A percentile compares a stretch with the other conserved stretches of the same genome.
These are phyloP conservation scores for Daldinia grandis DNA, from an alignment of 495 filamentous ascomycete genomes.

Conservation along the genomic window DNA sequence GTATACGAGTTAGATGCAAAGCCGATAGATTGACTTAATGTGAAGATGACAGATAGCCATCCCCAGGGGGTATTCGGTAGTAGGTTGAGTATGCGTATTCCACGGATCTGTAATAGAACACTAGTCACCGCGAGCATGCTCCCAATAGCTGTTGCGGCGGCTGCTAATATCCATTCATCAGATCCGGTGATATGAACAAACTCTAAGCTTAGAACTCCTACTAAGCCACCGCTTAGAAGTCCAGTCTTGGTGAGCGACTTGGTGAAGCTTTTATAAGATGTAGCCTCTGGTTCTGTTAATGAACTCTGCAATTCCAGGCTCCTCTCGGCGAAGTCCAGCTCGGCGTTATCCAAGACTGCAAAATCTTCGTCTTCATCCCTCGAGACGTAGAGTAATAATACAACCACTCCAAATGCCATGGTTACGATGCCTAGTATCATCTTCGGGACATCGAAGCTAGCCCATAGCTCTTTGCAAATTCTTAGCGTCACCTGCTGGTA, in stretches of 20 bases:
- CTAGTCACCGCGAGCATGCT: constrained; percentile 69
- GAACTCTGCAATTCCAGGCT: constrained; percentile 51
- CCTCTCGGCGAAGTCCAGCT: constrained; percentile 56
- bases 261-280: constrained; percentile 46
- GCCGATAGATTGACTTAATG: constrained; percentile 80
- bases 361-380: constrained; percentile 55
- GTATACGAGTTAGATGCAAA: constrained; percentile 98
- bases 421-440: constrained; percentile 83
- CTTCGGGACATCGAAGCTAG: constrained; percentile 83
- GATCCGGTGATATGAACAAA: constrained; percentile 40
- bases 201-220: constrained; percentile 35
- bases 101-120: constrained; percentile 58
- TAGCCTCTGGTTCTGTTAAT: constrained; percentile 37
- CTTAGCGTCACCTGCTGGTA: constrained; percentile 83
- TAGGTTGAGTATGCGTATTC: constrained; percentile 61
- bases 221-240: constrained; percentile 42
- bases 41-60: constrained; percentile 82
- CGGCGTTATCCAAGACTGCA: constrained; percentile 52
- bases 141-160: constrained; percentile 63
- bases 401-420: constrained; percentile 69
- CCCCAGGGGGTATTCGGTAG: constrained; percentile 87
- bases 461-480: constrained; percentile 88
- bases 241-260: constrained; percentile 49
- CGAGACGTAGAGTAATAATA: constrained; percentile 76
- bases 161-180: constrained; percentile 52